Evolutionary conservation across 2,329 filamentous ascomycete genomes (phyloP), one percentile per base, ranked within the genome.

Genomic region (Claviceps humidiphila): DNA sequence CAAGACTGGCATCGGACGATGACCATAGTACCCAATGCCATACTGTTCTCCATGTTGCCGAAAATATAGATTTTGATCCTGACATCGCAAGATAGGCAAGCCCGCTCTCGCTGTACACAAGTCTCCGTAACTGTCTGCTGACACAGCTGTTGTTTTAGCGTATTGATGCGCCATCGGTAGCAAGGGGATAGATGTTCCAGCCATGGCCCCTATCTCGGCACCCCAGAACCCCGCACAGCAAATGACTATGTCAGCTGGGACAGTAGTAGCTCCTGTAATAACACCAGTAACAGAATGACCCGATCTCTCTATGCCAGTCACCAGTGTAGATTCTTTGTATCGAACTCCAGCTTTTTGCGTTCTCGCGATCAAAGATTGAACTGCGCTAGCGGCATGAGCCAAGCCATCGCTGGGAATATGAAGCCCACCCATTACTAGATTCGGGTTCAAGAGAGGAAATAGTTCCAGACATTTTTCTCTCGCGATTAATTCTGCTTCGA

Each of bases 221-320:
- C 80, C 80, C 80, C 80, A 84, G 62, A 84, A 81, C 0, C 80
- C 80, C 6, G 78, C 80, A 55, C 80, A 84, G 1, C 78, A 82
- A 40, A 84, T 64, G 49, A 83, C 69, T 24, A 82, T 76, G 51
- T 84, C 80, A 0, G 80, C 80, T 0, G 74, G 66, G 20, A 82
- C 69, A 0, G 60, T 72, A 22, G 73, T 73, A 4, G 63, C 64
- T 1, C 68, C 65, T 0, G 77, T 81, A 1, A 56, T 65, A 0
- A 83, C 80, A 2, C 80, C 79, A 0, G 77, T 81, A 13, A 82
- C 77, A 2, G 64, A 70, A 17, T 72, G 71, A 6, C 71, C 61
- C 0, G 62, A 59, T 55, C 71, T 69, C 51, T 78, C 71, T 50
- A 84, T 78, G 1, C 73, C 78, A 1, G 75, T 81, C 2, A 84